phyloP scores from a whole-genome alignment of 2,329 filamentous ascomycete genomes.

The Xylariaceae sp. region DNA sequence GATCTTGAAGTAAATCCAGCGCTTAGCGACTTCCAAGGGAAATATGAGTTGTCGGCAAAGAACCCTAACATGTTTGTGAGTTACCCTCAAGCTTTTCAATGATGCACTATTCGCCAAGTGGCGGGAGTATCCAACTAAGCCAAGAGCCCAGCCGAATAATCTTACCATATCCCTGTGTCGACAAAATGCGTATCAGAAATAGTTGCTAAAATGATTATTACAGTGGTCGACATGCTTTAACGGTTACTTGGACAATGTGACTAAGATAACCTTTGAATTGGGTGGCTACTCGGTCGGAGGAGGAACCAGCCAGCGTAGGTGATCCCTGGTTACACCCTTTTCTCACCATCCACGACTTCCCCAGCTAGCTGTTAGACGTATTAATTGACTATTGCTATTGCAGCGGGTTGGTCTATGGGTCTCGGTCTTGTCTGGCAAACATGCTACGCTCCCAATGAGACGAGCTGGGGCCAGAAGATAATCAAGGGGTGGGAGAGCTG shows the following conservation, averaged over 20 bases:
- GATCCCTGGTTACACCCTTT: too few species aligned
- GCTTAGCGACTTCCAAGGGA: conserved; percentile 21
- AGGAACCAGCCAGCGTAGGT: conserved; percentile 25
- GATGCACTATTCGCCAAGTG: too few species aligned
- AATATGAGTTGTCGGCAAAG: conserved; percentile 15
- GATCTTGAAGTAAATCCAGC: conserved; percentile 22
- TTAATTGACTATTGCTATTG: conserved; percentile 3
- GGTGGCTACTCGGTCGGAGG: conserved; percentile 10
- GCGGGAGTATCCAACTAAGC: too few species aligned
- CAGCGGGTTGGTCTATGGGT: conserved; percentile 32
- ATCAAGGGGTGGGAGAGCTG: conserved; percentile 30
- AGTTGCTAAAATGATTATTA: not conserved
- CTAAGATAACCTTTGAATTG: conserved; percentile 23
- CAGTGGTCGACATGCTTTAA: conserved; percentile 30
- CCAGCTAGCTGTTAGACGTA: too few species aligned
- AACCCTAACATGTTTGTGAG: conserved; percentile 25
- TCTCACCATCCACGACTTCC: not conserved
- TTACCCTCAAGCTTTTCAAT: not conserved
- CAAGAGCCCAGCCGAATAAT: too few species aligned
- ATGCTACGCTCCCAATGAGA: conserved; percentile 22
- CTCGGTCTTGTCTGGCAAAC: conserved; percentile 29
- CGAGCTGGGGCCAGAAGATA: conserved; percentile 23
- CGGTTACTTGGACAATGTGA: conserved; percentile 23
- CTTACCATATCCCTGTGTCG: not conserved
- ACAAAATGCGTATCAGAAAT: too few species aligned